Conservation (phyloP, 805 yeast species). For the Metschnikowia chrysomelidarum region DNA sequence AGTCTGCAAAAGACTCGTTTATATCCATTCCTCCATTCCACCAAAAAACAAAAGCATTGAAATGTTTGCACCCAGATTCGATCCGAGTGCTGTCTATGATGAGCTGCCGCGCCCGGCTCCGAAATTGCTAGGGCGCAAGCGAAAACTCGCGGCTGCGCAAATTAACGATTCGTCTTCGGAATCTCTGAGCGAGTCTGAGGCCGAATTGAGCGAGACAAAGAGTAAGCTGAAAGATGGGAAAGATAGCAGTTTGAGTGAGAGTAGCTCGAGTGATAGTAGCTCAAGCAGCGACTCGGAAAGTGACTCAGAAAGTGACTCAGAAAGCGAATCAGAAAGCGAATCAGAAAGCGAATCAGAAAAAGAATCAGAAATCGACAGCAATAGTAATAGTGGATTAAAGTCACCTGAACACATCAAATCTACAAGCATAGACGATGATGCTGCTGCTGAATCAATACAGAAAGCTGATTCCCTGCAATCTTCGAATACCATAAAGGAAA, state of each 20-base stretch:
- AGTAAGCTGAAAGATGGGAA: background rate
- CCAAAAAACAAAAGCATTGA: too few relatives aligned
- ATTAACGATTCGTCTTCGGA: constrained; percentile 6
- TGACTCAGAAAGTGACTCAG: constrained; percentile 6
- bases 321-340: constrained; percentile 7
- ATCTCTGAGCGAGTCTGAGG: constrained; percentile 10
- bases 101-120: constrained; percentile 8
- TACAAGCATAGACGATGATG: too few relatives aligned
- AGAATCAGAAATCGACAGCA: too few relatives aligned
- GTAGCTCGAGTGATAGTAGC: constrained; percentile 2
- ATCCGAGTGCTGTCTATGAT: constrained; percentile 39
- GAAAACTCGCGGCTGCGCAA: constrained; percentile 15
- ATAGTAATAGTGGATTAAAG: too few relatives aligned
- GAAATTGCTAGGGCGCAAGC: constrained; percentile 18
- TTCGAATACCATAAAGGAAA: too few relatives aligned
- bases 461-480: too few relatives aligned
- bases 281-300: constrained; percentile 15
- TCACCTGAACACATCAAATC: too few relatives aligned
- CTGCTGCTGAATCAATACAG: too few relatives aligned
- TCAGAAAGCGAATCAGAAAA: constrained; percentile 7
- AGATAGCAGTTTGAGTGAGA: constrained; percentile 7
- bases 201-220: background rate
- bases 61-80: constrained; percentile 71
- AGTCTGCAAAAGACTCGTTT: too few relatives aligned
- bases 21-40: too few relatives aligned